Base-by-base conservation (phyloP, 2,329 filamentous ascomycete genomes). In the Scedosporium dehoogii region DNA sequence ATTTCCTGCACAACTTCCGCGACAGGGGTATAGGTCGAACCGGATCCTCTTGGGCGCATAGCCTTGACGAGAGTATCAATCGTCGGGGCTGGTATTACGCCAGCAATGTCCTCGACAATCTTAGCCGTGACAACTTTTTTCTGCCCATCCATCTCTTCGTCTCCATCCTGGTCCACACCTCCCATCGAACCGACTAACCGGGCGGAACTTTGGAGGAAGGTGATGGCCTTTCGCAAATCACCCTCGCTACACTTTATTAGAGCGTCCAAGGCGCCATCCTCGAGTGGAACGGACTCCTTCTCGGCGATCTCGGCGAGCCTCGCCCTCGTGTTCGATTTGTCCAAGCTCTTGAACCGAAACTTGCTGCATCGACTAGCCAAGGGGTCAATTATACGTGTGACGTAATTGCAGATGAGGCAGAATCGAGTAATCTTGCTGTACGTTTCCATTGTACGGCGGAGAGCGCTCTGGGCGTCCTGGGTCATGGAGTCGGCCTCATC, bases 401-500 rank as follows among this genome's bases (percentile, higher is more conserved):
- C 94, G 70, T 99, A 99, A 76, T 99, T 99, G 78, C 96, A 99
- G 63, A 97, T 93, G 51, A 99, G 81, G 72, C 94, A 97, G 75
- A 99, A 99, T 14, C 94, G 84, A 2, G 94, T 99, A 75, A 97
- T 97, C 70, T 92, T 92, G 74, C 85, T 90, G 75, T 97, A 97
- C 56, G 92, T 96, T 78, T 99, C 94, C 94, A 99, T 99, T 1
- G 94, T 99, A 62, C 96, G 84, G 67, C 94, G 84, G 63, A 99
- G 80, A 4, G 96, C 94, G 64, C 87, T 90, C 78, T 99, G 94
- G 12, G 94, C 94, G 76, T 99, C 96, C 74, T 97, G 93, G 46
- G 94, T 99, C 93, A 99, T 97, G 68, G 89, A 94, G 74, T 99
- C 94, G 68, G 94, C 94, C 78, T 99, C 94, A 75, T 99, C 94